Conservation (phyloP, 257 asterid genomes). For the Rehmannia glutinosa region DNA sequence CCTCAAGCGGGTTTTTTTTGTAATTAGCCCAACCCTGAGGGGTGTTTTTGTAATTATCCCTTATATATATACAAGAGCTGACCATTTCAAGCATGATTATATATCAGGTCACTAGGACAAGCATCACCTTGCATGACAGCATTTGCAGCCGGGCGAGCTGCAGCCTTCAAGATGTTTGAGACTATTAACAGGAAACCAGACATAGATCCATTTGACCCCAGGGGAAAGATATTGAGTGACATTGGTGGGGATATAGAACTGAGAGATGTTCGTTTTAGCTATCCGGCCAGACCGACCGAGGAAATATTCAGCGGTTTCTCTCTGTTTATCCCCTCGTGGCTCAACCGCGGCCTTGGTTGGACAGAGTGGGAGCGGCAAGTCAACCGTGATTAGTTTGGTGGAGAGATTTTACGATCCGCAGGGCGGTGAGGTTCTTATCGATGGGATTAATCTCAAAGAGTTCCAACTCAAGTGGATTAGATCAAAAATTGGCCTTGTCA, state of each 20-base stretch:
- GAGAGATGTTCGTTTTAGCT: slow-evolving; percentile 52
- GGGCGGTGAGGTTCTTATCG: slow-evolving; percentile 68
- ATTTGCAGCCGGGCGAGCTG: slow-evolving; percentile 77
- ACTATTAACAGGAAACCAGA: slow-evolving; percentile 61
- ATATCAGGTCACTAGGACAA: slow-evolving; percentile 80
- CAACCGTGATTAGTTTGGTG: slow-evolving; percentile 69
- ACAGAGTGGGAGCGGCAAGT: slow-evolving; percentile 89
- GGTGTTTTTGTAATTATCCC: too few species aligned
- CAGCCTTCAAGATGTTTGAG: slow-evolving; percentile 87
- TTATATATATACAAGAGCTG: too few species aligned
- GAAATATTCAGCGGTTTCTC: slow-evolving; percentile 66
- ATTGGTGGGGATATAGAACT: slow-evolving; percentile 65
- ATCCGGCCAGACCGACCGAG: slow-evolving; percentile 82
- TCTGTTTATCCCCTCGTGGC: slow-evolving; percentile 50
- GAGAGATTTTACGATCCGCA: slow-evolving; percentile 84
- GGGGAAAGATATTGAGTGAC: slow-evolving; percentile 54
- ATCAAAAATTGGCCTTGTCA: slow-evolving; percentile 75
- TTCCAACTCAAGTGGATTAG: slow-evolving; percentile 86
- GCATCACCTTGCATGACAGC: slow-evolving; percentile 79
- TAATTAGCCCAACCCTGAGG: too few species aligned
- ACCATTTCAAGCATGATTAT: too few species aligned
- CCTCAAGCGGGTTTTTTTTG: too few species aligned
- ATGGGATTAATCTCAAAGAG: slow-evolving; percentile 64
- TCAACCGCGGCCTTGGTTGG: slow-evolving; percentile 88
- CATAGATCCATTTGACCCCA: slow-evolving; percentile 63